Evolutionary conservation across 2,329 filamentous ascomycete species (phyloP), one percentile per base, ranked within the genome.

Genomic region (Colletotrichum paranaense): DNA sequence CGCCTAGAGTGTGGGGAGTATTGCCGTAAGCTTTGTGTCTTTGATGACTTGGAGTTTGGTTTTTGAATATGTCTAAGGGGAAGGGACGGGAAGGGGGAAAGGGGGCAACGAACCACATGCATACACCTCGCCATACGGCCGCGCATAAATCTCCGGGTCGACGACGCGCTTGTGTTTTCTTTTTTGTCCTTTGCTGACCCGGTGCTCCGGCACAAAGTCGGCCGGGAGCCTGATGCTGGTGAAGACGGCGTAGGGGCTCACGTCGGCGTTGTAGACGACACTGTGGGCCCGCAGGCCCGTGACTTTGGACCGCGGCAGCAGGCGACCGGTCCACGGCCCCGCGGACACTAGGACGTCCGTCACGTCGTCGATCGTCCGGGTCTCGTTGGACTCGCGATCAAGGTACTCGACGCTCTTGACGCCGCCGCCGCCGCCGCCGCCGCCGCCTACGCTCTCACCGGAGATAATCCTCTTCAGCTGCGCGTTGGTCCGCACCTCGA

Each of bases 131-230:
- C 93, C 90, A 80, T 95, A 93, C 0, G 95, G 95, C 4, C 97
- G 89, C 0, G 97, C 94, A 81, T 99, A 99, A 75, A 98, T 97
- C 82, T 99, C 97, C 0, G 97, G 97, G 30, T 94, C 92, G 14
- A 95, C 94, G 22, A 89, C 89, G 32, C 91, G 88, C 72, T 87
- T 86, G 82, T 89, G 89, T 78, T 83, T 84, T 78, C 87, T 84
- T 84, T 84, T 86, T 79, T 88, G 86, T 72, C 85, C 87, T 79
- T 82, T 80, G 76, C 78, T 80, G 71, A 82, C 80, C 64, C 86
- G 84, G 77, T 89, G 88, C 76, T 83, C 85, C 3, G 87, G 87
- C 3, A 89, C 82, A 80, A 92, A 95, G 73, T 90, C 88, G 16
- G 84, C 80, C 0, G 95, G 94, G 2, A 98, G 87, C 52, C 89